phyloP scores from a whole-genome alignment of 1,284 basidiomycete genomes.

The Lentinula novae-zelandiae region DNA sequence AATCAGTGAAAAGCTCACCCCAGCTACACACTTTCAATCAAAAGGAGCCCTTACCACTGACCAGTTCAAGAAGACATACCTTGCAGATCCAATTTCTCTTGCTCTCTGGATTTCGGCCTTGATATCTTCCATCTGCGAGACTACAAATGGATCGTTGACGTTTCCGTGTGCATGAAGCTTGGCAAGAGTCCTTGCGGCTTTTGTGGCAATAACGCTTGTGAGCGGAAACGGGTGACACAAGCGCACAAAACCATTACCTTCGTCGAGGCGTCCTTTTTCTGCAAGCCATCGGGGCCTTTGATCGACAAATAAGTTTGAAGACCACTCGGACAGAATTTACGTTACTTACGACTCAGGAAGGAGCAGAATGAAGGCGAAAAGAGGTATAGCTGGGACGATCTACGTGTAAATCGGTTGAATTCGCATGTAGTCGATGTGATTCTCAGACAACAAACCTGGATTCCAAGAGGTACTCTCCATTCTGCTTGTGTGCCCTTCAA shows the following conservation, averaged over 20 bases:
- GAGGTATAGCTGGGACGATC: conserved; percentile 46
- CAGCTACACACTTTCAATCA: conserved; percentile 26
- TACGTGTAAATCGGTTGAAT: conserved; percentile 10
- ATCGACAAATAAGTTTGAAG: not conserved
- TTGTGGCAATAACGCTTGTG: not conserved
- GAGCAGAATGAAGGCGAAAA: conserved; percentile 49
- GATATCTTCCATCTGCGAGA: conserved; percentile 38
- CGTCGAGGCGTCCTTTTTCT: conserved; percentile 48
- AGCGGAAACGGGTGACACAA: not conserved
- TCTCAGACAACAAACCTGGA: conserved; percentile 27
- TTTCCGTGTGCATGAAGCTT: conserved; percentile 50
- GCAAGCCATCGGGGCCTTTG: conserved; percentile 55
- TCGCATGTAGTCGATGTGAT: not conserved
- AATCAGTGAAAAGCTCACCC: conserved; percentile 46
- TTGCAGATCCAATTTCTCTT: conserved; percentile 32
- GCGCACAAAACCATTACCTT: conserved; percentile 24
- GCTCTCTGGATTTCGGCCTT: conserved; percentile 34
- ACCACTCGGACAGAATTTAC: not conserved
- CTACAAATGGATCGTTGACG: conserved; percentile 41
- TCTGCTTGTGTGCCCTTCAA: conserved; percentile 34
- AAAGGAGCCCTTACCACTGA: not conserved
- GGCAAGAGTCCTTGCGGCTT: conserved; percentile 37
- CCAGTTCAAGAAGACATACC: conserved; percentile 13
- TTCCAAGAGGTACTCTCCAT: conserved; percentile 53
- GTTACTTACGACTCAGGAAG: conserved; percentile 35